Evolutionary conservation across 352 stramenopile genomes (phyloP), one percentile per base, ranked within the genome.

Genomic region (Globisporangium solare): DNA sequence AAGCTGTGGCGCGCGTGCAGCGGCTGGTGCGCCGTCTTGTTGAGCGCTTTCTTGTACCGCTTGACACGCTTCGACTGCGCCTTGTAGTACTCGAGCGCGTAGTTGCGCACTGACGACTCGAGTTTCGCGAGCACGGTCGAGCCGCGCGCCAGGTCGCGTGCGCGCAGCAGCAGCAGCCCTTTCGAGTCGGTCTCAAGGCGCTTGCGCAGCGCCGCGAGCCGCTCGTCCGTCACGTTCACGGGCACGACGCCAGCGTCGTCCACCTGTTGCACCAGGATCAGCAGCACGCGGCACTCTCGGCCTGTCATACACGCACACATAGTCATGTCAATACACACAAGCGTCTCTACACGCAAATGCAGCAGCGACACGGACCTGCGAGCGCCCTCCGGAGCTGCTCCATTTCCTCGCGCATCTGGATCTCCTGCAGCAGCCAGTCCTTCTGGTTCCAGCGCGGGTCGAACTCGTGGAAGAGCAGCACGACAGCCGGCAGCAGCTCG

Each of bases 41-140:
- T 74, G 14, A 91, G 68, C 12, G 71, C 66, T 49, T 95, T 95
- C 64, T 92, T 89, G 66, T 90, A 90, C 40, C 82, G 67, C 62
- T 95, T 95, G n/a, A 94, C 86, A 11, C 86, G 78, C 63, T 95
- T 95, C 12, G 80, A 74, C 51, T 95, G 86, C 15, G 79, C 66
- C 62, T 94, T 95, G 73, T 93, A 95, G 66, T 95, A 95, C 67
- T 95, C 86, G 20, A 92, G 64, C 40, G 86, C 79, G 62, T 89
- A 82, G 45, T 79, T 88, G 22, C 83, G 76, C 17, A 95, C 68
- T 2, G 74, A 68, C 5, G 70, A 71, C 54, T 95, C 86, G 18
- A 95, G 66, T 58, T 95, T 95, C 3, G 68, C 66, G 20, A 95
- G 53, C 48, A 87, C 61, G 15, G 63, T 64, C 10, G 80, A 86